Base-by-base conservation (phyloP, 441 rosid species). In the Populus hybrid region DNA sequence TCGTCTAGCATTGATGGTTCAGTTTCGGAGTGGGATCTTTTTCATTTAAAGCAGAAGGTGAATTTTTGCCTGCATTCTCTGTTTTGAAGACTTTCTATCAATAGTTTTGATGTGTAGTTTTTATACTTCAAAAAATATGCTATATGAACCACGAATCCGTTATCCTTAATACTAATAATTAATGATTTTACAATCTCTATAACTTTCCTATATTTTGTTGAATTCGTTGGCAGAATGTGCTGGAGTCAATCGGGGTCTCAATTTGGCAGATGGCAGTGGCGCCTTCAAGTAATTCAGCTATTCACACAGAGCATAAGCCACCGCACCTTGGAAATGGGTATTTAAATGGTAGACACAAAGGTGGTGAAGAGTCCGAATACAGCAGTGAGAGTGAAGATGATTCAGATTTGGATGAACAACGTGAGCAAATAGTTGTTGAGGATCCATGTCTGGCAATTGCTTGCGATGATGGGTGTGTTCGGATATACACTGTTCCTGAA, bases 211-310 rank as follows among this genome's bases (percentile, higher is more conserved):
- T 38, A 30, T 21, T 30, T 66, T 69, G 75, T 80, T 80, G 11
- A 78, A 74, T 70, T 70, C 72, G 24, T 78, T 67, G 81, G 79
- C 90, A 94, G 98, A 87, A 84, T 84, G 94, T 89, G 35, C 79
- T 96, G 69, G 90, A 91, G 76, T 86, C 97, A 10, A 89, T 84
- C 81, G 98, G 94, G 69, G 89, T 90, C 66, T 90, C 98, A 61
- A 93, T 96, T 79, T 96, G 98, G 98, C 98, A 94, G 83, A 92
- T 94, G 90, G 95, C 97, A 59, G 84, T 90, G 46, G 86, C 94
- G 12, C 97, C 95, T 2, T 32, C 72, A 65, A 63, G 50, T 71
- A 67, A 78, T 79, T 30, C 28, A 6, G 82, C 63, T 18, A 10
- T 23, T 65, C 70, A 79, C 71, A 34, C 85, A 77, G 91, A 81